Percentiles rank a stretch among this genome's conserved stretches.
Evolutionary conservation across 1,139 yeast species (phyloP).

Genomic region (Candida tetrigidarum): DNA sequence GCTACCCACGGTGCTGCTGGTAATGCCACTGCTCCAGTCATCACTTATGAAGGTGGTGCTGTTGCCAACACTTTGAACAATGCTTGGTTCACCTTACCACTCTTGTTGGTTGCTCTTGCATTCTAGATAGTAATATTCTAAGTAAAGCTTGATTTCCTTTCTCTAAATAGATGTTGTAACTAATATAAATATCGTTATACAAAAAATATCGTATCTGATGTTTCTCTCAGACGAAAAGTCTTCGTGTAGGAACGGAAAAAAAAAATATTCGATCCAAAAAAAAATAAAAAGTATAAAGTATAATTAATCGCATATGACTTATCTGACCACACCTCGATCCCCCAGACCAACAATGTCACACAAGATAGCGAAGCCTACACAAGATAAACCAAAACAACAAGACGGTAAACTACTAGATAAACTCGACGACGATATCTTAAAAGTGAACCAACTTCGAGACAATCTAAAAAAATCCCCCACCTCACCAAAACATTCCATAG

Average conservation of each 20-base stretch:
- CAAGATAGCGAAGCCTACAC: conserved; percentile 2
- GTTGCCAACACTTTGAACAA: conserved; percentile 9
- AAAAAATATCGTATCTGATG: too few relatives aligned
- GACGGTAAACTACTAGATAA: conserved; percentile 31
- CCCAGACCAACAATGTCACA: neutral
- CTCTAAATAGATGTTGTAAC: neutral
- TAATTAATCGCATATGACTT: too few relatives aligned
- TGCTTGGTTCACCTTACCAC: conserved; percentile 17
- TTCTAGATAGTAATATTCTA: conserved; percentile 14
- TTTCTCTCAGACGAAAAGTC: too few relatives aligned
- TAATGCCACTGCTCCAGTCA: conserved; percentile 12
- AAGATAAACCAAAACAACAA: neutral
- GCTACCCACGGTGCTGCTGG: conserved; percentile 6
- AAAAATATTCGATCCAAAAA: neutral
- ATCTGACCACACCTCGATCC: neutral
- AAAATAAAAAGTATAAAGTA: neutral
- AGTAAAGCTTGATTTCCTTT: neutral
- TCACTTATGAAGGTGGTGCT: conserved; percentile 18
- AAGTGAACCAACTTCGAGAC: conserved; percentile 27
- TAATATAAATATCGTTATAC: neutral
- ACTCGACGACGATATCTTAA: conserved; percentile 40
- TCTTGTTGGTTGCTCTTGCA: conserved; percentile 15
- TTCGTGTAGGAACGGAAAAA: neutral
- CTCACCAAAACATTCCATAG: conserved; percentile 9
- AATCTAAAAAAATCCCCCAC: conserved; percentile 5